Base-by-base conservation (phyloP, 208 protist genomes). In the Acanthamoeba healyi region DNA sequence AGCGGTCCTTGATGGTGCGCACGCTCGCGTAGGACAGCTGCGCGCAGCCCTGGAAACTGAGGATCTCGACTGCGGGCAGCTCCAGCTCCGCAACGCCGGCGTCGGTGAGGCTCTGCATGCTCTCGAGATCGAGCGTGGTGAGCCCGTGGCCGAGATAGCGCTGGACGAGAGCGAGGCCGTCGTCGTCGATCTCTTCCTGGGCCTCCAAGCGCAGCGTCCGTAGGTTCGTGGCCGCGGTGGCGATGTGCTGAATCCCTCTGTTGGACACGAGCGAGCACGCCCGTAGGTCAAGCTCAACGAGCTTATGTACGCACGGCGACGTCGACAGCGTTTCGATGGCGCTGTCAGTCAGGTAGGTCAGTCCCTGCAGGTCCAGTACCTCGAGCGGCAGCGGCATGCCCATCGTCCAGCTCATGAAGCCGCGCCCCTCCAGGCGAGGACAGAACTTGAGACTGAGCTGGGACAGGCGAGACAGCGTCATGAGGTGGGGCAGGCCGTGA, bases 111-210 rank as follows among this genome's bases (percentile, higher is more conserved):
- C 19, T 22, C 19, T 40, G 38, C 77, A 86, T 86, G 44, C 42
- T 2, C 77, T 86, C 77, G 5, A 86, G 77, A 15, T 86, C 77
- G 77, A 86, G 77, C 12, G 77, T 86, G n/a, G 38, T 86, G 24
- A 86, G 44, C 5, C 40, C 38, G 34, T 72, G 67, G 44, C 15
- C 34, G 15, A 86, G 77, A 22, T 36, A 22, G 46, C 46, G 77
- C 46, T 49, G 44, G 34, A 86, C 42, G 4, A 58, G 26, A 0
- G 40, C 77, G 77, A 86, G 77, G 42, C 77, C 77, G 14, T 86
- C 77, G n/a, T 58, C 77, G 44, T 86, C 77, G 44, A 86, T 86
- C n/a, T 58, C 32, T 12, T 49, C 38, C 77, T 86, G 77, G 4
- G 77, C 77, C n/a, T 86, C 77, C 4, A 86, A 26, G 29, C 77